These are phyloP conservation scores for Euphorbia tirucalli DNA, from an alignment of 345 rosid species.

Conservation along the genomic window DNA sequence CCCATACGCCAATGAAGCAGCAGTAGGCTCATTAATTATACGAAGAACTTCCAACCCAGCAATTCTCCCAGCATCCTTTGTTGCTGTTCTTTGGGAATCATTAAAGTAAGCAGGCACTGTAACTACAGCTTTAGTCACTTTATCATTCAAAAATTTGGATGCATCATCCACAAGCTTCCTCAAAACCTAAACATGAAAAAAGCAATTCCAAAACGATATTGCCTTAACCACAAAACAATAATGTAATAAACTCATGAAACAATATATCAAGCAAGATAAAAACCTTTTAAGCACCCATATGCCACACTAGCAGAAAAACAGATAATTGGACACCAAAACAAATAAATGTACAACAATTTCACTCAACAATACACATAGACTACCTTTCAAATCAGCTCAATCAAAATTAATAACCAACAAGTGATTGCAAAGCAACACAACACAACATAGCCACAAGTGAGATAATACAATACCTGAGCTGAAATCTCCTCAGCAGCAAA, in stretches of 20 bases:
- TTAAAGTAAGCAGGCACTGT: conserved; percentile 37
- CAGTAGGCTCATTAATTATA: conserved; percentile 95
- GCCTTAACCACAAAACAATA: too few species aligned
- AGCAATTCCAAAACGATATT: too few species aligned
- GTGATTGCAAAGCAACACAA: neutral
- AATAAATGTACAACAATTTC: too few species aligned
- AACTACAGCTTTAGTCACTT: conserved; percentile 31
- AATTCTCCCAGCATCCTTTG: conserved; percentile 80
- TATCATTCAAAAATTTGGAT: conserved; percentile 37
- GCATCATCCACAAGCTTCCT: conserved; percentile 99
- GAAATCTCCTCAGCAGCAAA: conserved; percentile 98
- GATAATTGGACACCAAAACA: neutral
- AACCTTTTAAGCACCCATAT: neutral
- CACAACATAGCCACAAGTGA: neutral
- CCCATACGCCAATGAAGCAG: conserved; percentile 97
- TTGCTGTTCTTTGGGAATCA: conserved; percentile 70
- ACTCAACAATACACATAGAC: too few species aligned
- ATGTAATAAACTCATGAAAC: too few species aligned
- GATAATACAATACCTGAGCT: conserved; percentile 66
- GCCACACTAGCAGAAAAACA: neutral
- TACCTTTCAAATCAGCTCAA: neutral
- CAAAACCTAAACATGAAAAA: conserved; percentile 53
- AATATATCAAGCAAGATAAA: too few species aligned
- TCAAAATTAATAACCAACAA: neutral
- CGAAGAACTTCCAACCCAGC: conserved; percentile 53